These are phyloP conservation scores for Dothistroma septosporum DNA, from an alignment of 2,329 filamentous ascomycete genomes.

Conservation along the genomic window DNA sequence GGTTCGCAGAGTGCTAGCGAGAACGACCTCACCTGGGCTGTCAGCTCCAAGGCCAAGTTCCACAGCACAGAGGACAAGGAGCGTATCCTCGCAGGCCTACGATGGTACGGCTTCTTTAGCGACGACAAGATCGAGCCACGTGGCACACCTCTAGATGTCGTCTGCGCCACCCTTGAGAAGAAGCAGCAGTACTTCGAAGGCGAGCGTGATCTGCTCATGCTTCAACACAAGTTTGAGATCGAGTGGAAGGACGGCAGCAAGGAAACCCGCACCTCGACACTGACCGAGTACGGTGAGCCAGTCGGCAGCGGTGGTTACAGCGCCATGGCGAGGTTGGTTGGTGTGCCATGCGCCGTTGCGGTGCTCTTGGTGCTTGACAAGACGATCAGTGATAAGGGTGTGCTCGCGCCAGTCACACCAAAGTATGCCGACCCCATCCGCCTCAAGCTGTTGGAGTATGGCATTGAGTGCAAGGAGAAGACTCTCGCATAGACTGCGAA, in stretches of 20 bases:
- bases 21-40: constrained; percentile 61
- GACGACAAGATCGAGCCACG: constrained; percentile 64
- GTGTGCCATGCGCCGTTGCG: constrained; percentile 69
- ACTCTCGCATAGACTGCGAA: constrained; percentile 34
- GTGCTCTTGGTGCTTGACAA: constrained; percentile 47
- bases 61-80: constrained; percentile 62
- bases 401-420: constrained; percentile 71
- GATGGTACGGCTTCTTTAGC: constrained; percentile 68
- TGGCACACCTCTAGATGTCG: constrained; percentile 81
- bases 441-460: constrained; percentile 73
- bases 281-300: constrained; percentile 76
- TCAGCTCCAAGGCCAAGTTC: constrained; percentile 73
- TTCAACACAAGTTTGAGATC: constrained; percentile 80
- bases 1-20: constrained; percentile 63
- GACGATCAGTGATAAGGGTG: constrained; percentile 39
- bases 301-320: constrained; percentile 61
- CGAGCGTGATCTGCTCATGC: constrained; percentile 77
- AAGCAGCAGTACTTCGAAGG: constrained; percentile 84
- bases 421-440: constrained; percentile 70
- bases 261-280: constrained; percentile 74
- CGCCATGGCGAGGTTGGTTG: constrained; percentile 79
- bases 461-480: constrained; percentile 70
- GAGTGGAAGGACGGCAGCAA: constrained; percentile 73
- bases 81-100: constrained; percentile 65
- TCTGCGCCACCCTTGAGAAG: constrained; percentile 81